A percentile compares a stretch with the other conserved stretches of the same genome.
phyloP scores from a whole-genome alignment of 495 filamentous ascomycete genomes.

The Diplogelasinospora grovesii region DNA sequence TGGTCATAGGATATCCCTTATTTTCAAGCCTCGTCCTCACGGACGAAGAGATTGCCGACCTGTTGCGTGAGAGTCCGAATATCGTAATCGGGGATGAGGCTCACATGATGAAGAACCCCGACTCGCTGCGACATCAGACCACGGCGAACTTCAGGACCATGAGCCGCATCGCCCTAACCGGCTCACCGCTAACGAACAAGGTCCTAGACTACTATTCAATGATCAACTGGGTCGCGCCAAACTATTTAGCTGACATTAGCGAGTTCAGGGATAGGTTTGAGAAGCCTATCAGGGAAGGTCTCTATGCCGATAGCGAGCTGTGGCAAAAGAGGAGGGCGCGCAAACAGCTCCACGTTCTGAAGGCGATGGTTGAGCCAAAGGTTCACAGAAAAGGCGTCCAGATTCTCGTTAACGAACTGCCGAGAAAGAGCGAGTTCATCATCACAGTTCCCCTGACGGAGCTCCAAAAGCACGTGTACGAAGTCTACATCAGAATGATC shows the following conservation, averaged over 20 bases:
- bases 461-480: conserved; percentile 60
- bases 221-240: conserved; percentile 82
- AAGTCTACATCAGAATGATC: conserved; percentile 42
- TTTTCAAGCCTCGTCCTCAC: conserved; percentile 41
- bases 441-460: conserved; percentile 62
- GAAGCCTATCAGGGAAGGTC: conserved; percentile 65
- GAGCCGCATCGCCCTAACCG: conserved; percentile 79
- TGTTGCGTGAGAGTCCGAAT: conserved; percentile 54
- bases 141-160: conserved; percentile 54
- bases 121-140: conserved; percentile 43
- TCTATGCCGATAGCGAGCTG: conserved; percentile 54
- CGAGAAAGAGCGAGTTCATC: conserved; percentile 73
- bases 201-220: conserved; percentile 76
- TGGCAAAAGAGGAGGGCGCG: conserved; percentile 50
- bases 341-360: conserved; percentile 63
- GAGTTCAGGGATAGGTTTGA: conserved; percentile 66
- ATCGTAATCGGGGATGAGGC: conserved; percentile 88
- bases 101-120: conserved; percentile 65
- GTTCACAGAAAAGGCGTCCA: conserved; percentile 67
- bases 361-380: conserved; percentile 67
- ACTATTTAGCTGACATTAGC: conserved; percentile 57
- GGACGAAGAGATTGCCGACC: conserved; percentile 23
- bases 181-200: conserved; percentile 79
- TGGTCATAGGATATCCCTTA: conserved; percentile 67
- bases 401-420: conserved; percentile 57